Conservation (phyloP, 2,329 filamentous ascomycete species). For the Diplodia seriata region DNA sequence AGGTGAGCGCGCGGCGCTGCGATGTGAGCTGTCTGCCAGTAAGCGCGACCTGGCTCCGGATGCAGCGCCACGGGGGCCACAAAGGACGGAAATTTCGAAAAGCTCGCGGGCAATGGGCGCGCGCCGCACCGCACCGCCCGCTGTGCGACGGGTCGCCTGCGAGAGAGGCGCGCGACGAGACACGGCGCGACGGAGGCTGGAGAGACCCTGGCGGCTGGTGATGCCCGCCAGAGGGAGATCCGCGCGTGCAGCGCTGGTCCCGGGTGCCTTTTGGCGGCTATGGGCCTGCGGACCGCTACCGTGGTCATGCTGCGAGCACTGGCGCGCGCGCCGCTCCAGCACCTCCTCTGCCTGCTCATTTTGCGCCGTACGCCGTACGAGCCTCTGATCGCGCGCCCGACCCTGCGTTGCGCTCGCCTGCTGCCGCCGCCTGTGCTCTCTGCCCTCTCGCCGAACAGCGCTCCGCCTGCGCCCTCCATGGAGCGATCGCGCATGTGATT, state of each 20-base stretch:
- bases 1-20: slow-evolving; percentile 9
- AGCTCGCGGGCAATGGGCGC: background rate
- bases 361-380: background rate
- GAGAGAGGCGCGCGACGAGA: background rate
- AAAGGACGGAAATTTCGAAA: background rate
- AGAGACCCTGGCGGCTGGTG: background rate
- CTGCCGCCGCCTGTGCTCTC: slow-evolving; percentile 3
- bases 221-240: slow-evolving; percentile 11
- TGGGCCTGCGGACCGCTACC: background rate
- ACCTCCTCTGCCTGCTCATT: background rate
- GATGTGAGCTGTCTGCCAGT: slow-evolving; percentile 21
- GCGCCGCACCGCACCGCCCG: background rate
- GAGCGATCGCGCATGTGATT: slow-evolving; percentile 28
- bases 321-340: slow-evolving; percentile 8
- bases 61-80: slow-evolving; percentile 5
- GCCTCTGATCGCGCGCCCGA: background rate
- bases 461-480: slow-evolving; percentile 15
- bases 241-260: slow-evolving; percentile 1
- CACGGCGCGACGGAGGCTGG: background rate
- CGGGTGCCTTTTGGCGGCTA: background rate
- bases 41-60: slow-evolving; percentile 6
- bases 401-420: slow-evolving; percentile 11
- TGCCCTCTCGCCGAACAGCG: slow-evolving; percentile 9
- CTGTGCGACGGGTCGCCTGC: slow-evolving; percentile 5
- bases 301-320: background rate